These are phyloP conservation scores for Polygonum aviculare DNA, from an alignment of 148 eudicot species.

Conservation along the genomic window DNA sequence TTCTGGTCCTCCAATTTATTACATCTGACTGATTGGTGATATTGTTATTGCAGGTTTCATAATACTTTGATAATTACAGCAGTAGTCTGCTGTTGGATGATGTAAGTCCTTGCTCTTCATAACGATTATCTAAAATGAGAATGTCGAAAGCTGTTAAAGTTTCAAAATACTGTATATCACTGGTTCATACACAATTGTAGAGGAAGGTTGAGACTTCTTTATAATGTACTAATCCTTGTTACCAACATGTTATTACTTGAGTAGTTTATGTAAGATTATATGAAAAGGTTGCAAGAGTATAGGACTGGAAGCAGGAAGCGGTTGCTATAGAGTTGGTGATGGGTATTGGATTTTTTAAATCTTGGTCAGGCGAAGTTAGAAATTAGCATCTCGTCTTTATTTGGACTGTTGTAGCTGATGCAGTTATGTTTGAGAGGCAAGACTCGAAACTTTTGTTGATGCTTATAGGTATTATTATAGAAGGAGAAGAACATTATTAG, in stretches of 20 bases:
- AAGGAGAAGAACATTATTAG: not conserved
- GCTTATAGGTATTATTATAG: not conserved
- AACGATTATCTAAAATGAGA: not conserved
- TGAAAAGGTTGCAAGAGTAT: not conserved
- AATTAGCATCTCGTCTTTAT: not conserved
- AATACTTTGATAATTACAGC: slow-evolving; percentile 80
- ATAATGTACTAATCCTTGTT: not conserved
- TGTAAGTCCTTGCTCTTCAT: slow-evolving; percentile 45
- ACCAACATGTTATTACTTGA: not conserved
- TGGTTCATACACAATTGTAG: not conserved
- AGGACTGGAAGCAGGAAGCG: not conserved
- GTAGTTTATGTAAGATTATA: not conserved
- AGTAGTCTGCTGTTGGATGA: slow-evolving; percentile 95
- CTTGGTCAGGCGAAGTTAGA: not conserved
- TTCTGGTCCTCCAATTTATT: not conserved
- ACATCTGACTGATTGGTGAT: slow-evolving; percentile 2
- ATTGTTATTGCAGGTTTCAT: slow-evolving; percentile 63
- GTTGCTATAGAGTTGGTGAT: not conserved
- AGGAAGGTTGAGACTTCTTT: not conserved
- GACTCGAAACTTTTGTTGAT: not conserved
- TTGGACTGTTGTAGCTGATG: not conserved
- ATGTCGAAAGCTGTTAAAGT: not conserved
- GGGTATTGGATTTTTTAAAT: not conserved
- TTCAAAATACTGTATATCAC: not conserved
- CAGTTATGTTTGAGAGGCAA: not conserved